These are phyloP conservation scores for Cordyceps tenuipes DNA, from an alignment of 2,329 filamentous ascomycete species.

Conservation along the genomic window DNA sequence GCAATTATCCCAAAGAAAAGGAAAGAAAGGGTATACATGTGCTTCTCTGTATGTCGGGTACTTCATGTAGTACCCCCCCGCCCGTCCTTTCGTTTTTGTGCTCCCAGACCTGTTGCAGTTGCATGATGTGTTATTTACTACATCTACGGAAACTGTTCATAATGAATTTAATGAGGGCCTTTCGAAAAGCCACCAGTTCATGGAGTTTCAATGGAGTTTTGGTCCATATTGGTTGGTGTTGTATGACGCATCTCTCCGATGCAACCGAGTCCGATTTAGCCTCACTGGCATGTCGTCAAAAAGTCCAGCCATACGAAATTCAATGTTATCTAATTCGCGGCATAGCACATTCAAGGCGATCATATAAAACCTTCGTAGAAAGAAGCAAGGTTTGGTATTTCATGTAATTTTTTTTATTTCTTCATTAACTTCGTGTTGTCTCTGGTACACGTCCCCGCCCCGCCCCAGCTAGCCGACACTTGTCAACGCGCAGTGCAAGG, in stretches of 20 bases:
- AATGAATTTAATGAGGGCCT: too few relatives aligned
- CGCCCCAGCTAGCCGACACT: slow-evolving; percentile 10
- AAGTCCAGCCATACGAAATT: too few relatives aligned
- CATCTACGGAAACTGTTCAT: too few relatives aligned
- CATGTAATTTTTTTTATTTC: slow-evolving; percentile 12
- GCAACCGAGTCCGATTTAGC: too few relatives aligned
- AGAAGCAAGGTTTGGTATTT: neutral
- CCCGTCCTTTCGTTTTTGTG: neutral
- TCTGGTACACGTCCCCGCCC: slow-evolving; percentile 10
- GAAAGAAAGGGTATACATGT: neutral
- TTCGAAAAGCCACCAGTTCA: too few relatives aligned
- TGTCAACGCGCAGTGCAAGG: slow-evolving; percentile 15
- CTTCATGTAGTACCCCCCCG: neutral
- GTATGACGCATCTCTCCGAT: too few relatives aligned
- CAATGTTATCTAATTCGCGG: too few relatives aligned
- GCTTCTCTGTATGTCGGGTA: neutral
- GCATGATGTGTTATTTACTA: too few relatives aligned
- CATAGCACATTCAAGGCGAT: neutral
- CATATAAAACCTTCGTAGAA: neutral
- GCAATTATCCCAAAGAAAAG: neutral
- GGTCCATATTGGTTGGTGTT: too few relatives aligned
- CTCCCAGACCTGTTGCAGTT: too few relatives aligned
- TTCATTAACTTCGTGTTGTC: slow-evolving; percentile 14
- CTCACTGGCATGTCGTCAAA: too few relatives aligned
- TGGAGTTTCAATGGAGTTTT: too few relatives aligned